Percentiles rank a stretch among this genome's conserved stretches.
These are phyloP conservation scores for Pouteria glomerata DNA, from an alignment of 148 eudicot genomes.

Conservation along the genomic window DNA sequence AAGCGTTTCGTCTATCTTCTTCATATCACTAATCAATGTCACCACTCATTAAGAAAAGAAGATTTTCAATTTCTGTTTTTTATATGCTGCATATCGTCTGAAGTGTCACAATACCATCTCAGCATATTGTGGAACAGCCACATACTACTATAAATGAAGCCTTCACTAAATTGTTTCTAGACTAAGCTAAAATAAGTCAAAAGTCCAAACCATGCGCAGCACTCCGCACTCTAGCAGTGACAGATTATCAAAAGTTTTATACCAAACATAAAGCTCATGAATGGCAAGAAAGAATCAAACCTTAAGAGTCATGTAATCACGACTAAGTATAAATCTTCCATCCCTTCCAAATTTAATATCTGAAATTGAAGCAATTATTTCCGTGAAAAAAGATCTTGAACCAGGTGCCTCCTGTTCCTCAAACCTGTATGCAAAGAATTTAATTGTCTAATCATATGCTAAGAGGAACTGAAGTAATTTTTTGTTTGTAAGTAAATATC, in stretches of 20 bases:
- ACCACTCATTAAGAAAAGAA: background rate
- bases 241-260: background rate
- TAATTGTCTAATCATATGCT: constrained; percentile 14
- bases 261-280: constrained; percentile 1
- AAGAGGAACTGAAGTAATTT: too few species aligned
- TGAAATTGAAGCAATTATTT: constrained; percentile 70
- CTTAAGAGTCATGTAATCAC: constrained; percentile 76
- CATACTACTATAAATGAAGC: background rate
- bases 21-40: background rate
- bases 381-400: constrained; percentile 73
- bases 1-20: background rate
- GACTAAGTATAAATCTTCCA: constrained; percentile 66
- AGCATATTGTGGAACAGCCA: background rate
- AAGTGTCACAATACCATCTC: background rate
- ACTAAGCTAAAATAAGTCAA: background rate
- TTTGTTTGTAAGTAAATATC: too few species aligned
- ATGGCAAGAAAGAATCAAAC: constrained; percentile 19
- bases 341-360: constrained; percentile 69
- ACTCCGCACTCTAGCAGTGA: background rate
- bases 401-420: constrained; percentile 71
- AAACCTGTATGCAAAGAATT: constrained; percentile 34
- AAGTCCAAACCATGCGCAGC: background rate
- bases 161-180: background rate
- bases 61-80: background rate
- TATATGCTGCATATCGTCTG: background rate